Conservation (phyloP, 495 filamentous ascomycete species). For the Cercophora sp. region DNA sequence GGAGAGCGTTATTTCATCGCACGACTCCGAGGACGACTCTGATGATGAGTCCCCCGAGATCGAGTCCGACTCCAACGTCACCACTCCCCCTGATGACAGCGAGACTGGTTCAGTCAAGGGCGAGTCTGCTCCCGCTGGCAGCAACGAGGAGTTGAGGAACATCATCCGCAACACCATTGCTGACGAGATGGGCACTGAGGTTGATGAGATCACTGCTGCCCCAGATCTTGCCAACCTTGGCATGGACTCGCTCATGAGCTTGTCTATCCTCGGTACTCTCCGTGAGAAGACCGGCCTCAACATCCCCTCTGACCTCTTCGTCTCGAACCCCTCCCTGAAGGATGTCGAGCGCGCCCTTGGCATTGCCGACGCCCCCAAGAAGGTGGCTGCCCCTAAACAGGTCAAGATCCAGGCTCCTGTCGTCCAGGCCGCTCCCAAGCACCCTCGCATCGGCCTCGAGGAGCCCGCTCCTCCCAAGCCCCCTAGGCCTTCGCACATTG, state of each 20-base stretch:
- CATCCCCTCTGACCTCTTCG: constrained; percentile 47
- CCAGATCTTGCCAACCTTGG: constrained; percentile 52
- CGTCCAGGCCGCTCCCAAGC: constrained; percentile 25
- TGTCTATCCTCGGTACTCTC: constrained; percentile 52
- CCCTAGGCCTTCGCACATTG: constrained; percentile 45
- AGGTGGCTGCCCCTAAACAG: constrained; percentile 32
- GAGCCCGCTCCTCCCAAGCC: constrained; percentile 31
- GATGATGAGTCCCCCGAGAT: constrained; percentile 41
- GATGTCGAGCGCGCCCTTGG: constrained; percentile 47
- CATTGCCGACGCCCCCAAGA: constrained; percentile 36
- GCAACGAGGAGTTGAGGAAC: constrained; percentile 43
- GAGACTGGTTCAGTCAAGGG: constrained; percentile 40
- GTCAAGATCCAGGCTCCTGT: constrained; percentile 21
- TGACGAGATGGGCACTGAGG: constrained; percentile 62
- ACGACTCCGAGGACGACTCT: constrained; percentile 31
- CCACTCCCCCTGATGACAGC: constrained; percentile 44
- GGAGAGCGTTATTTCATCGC: constrained; percentile 19
- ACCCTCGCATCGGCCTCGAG: constrained; percentile 31
- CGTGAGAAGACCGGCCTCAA: constrained; percentile 54
- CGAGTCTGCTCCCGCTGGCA: constrained; percentile 22
- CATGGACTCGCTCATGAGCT: constrained; percentile 58
- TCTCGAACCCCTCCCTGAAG: constrained; percentile 42
- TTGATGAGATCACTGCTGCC: constrained; percentile 56
- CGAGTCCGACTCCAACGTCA: constrained; percentile 45
- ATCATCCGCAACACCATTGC: constrained; percentile 58